Base-by-base conservation (phyloP, 495 filamentous ascomycete species). In the Margaritispora aquatica region DNA sequence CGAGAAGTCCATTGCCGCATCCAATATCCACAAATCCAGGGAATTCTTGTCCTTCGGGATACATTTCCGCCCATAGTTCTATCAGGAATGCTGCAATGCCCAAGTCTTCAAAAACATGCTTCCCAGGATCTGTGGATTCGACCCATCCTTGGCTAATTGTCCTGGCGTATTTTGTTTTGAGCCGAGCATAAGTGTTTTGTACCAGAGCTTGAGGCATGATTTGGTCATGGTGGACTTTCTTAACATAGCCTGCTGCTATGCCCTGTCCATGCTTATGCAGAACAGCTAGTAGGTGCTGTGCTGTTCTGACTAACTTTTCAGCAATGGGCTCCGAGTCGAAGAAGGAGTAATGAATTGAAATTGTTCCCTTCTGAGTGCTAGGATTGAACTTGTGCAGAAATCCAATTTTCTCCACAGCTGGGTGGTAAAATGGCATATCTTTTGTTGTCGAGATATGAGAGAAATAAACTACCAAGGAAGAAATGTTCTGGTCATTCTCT, bases 21-120 rank as follows among this genome's bases (percentile, higher is more conserved):
- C 92, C 94, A 49, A 98, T 87, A 67, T 97, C 95, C 10, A 97
- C 89, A 66, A 98, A 98, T 4, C 93, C 91, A 0, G 90, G 89
- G 65, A 96, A 96, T 0, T 19, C 21, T 4, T 66, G 63, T 19
- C 58, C 63, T 50, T 69, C 58, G 21, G 15, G 15, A 66, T 97
- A 97, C 86, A 96, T 94, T 59, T 87, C 81, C 53, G 77, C 71
- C 94, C 95, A 98, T 10, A 97, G 77, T 77, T 96, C 93, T 27
- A 97, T 87, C 38, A 98, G 72, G 66, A 97, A 97, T 10, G 94
- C 90, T 0, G 95, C 87, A 59, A 97, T 95, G n/a, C 84, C 75
- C 20, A 98, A 72, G 69, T 97, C 92, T 69, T 97, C 94, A 70
- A 96, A 96, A 8, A 97, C 89, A 71, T 97, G 91, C 69, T 97